phyloP scores from a whole-genome alignment of 2,329 filamentous ascomycete genomes.

The Arthrobotrys sinensis region DNA sequence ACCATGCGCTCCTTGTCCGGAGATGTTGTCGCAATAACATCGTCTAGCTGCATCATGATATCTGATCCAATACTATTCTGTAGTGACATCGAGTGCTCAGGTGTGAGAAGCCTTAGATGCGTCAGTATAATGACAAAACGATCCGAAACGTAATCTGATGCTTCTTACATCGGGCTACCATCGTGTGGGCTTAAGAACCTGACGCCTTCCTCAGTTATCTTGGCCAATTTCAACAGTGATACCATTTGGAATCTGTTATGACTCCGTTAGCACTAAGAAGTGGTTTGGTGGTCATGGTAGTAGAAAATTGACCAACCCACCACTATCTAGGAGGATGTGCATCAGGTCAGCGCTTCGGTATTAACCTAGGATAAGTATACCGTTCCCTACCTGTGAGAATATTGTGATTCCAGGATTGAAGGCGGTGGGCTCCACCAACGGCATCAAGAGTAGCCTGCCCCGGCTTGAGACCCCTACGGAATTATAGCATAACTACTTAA shows the following conservation, averaged over 20 bases:
- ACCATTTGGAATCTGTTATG: conserved; percentile 94
- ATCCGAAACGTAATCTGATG: neutral
- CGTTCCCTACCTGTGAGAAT: conserved; percentile 80
- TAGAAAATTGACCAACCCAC: conserved; percentile 72
- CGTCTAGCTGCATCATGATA: conserved; percentile 99
- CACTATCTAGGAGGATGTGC: conserved; percentile 72
- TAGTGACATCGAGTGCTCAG: conserved; percentile 94
- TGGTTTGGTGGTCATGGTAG: conserved; percentile 37
- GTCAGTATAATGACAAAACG: neutral
- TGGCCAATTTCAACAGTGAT: conserved; percentile 90
- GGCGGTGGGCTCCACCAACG: conserved; percentile 90
- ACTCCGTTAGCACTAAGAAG: conserved; percentile 6
- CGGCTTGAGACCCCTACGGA: conserved; percentile 80
- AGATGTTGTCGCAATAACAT: conserved; percentile 95
- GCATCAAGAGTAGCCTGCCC: conserved; percentile 89
- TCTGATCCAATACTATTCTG: conserved; percentile 98
- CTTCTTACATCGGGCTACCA: conserved; percentile 83
- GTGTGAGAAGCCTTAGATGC: conserved; percentile 80
- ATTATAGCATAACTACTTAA: conserved; percentile 62
- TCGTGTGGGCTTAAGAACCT: conserved; percentile 97
- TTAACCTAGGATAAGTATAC: conserved; percentile 50
- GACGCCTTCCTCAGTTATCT: conserved; percentile 94
- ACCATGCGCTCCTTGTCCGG: conserved; percentile 89
- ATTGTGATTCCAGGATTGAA: conserved; percentile 96
- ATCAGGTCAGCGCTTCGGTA: conserved; percentile 36